A percentile compares a stretch with the other conserved stretches of the same genome.
Evolutionary conservation across 2,329 filamentous ascomycete genomes (phyloP).

Genomic region (Neonectria hederae): DNA sequence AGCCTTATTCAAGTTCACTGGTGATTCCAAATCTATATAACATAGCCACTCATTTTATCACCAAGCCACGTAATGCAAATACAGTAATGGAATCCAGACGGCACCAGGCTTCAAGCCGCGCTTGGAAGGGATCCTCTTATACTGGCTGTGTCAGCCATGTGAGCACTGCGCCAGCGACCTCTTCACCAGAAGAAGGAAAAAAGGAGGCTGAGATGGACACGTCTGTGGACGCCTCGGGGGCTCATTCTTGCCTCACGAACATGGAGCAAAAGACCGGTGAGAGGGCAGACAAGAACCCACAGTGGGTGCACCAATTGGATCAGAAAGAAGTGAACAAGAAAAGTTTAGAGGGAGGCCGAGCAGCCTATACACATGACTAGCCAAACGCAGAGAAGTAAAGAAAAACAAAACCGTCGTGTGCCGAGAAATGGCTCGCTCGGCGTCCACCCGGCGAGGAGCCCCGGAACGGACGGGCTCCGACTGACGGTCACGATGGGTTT

Average conservation of each 20-base stretch:
- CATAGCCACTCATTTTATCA: background rate
- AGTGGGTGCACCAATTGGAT: background rate
- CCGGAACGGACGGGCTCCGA: conserved; percentile 8
- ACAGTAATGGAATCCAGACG: background rate
- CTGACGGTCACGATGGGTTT: conserved; percentile 1
- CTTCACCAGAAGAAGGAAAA: background rate
- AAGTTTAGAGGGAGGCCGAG: background rate
- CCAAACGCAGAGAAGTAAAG: background rate
- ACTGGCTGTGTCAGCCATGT: background rate
- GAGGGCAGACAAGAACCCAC: background rate
- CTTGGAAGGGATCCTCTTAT: background rate
- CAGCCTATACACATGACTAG: background rate
- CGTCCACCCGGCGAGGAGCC: conserved; percentile 9
- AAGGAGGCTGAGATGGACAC: background rate
- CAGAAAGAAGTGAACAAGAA: background rate
- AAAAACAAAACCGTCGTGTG: background rate
- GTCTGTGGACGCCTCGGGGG: background rate
- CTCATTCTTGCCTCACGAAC: background rate
- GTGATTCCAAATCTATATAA: background rate
- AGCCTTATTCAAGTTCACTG: background rate
- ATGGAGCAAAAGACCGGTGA: conserved; percentile 16
- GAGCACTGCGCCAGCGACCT: background rate
- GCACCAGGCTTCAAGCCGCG: background rate
- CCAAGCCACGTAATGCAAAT: background rate
- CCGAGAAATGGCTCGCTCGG: conserved; percentile 20